Percentiles rank a stretch among this genome's conserved stretches.
These are phyloP conservation scores for Aspergillus fructus DNA, from an alignment of 2,329 filamentous ascomycete genomes.

Conservation along the genomic window DNA sequence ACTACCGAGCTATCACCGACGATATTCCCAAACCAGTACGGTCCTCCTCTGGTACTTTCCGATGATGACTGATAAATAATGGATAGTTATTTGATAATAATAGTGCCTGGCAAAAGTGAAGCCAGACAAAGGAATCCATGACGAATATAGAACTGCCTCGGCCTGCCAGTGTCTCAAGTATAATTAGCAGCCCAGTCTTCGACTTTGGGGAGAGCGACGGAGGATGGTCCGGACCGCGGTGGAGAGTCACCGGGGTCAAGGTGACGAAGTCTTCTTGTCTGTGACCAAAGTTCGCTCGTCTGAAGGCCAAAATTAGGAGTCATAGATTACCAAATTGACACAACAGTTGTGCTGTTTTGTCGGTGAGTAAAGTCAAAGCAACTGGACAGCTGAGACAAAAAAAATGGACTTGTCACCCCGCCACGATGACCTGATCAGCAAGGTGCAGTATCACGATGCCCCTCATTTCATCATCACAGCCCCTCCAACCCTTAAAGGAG, in stretches of 20 bases:
- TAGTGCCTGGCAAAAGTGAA: no score
- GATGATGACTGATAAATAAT: no score
- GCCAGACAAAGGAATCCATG: neutral
- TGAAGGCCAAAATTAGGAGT: neutral
- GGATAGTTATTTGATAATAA: no score
- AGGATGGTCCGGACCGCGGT: constrained; percentile 3
- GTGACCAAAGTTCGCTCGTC: neutral
- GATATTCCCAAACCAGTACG: no score
- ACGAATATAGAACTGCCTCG: neutral
- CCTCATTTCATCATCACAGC: neutral
- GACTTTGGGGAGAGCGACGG: neutral
- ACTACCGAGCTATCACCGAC: no score
- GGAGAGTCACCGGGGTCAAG: neutral
- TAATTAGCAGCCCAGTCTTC: neutral
- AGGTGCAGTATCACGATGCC: neutral
- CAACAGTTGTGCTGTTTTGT: neutral
- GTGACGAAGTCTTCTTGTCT: neutral
- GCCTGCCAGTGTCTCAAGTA: neutral
- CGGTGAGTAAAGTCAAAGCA: neutral
- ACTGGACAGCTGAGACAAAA: neutral
- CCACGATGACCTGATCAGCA: neutral
- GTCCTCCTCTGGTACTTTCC: no score
- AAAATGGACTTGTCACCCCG: constrained; percentile 4
- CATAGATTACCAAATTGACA: neutral
- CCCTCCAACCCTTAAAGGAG: neutral